Evolutionary conservation across 2,329 filamentous ascomycete genomes (phyloP).

Genomic region (Nemania sp.): DNA sequence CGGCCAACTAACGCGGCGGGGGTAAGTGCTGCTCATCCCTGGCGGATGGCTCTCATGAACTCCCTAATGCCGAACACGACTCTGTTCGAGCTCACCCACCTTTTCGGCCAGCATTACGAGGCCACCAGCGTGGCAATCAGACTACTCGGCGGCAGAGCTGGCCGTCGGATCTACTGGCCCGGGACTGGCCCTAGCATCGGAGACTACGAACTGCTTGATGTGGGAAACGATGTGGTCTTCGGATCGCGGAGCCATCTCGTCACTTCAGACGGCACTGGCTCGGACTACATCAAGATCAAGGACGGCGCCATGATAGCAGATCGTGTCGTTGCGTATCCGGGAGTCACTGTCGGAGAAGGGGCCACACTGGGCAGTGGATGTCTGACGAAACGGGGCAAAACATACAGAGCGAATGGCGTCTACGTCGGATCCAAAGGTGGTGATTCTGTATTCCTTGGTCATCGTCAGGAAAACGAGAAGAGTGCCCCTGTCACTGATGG

Average conservation of each 20-base stretch:
- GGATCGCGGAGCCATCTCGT: conserved; percentile 59
- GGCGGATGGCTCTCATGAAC: conserved; percentile 51
- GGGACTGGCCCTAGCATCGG: conserved; percentile 58
- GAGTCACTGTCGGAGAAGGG: conserved; percentile 52
- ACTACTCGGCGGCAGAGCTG: conserved; percentile 56
- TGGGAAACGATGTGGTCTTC: conserved; percentile 64
- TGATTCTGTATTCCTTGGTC: conserved; percentile 19
- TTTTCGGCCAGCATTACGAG: conserved; percentile 61
- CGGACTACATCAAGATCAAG: conserved; percentile 51
- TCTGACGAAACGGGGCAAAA: conserved; percentile 50
- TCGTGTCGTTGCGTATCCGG: conserved; percentile 57
- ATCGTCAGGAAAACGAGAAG: conserved; percentile 1
- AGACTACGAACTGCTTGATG: conserved; percentile 59
- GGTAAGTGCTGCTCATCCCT: conserved; percentile 46
- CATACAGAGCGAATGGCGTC: conserved; percentile 41
- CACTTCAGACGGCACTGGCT: conserved; percentile 56
- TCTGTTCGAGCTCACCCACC: conserved; percentile 53
- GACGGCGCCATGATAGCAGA: conserved; percentile 62
- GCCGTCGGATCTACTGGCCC: conserved; percentile 61
- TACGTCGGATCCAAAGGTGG: conserved; percentile 24
- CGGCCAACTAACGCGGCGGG: conserved; percentile 39
- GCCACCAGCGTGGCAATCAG: conserved; percentile 56
- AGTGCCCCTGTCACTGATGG: background rate
- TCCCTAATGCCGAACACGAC: conserved; percentile 49
- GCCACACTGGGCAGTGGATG: conserved; percentile 60